A percentile compares a stretch with the other conserved stretches of the same genome.
Evolutionary conservation across 768 basidiomycete species (phyloP).

Genomic region (Infundibulicybe gibba): DNA sequence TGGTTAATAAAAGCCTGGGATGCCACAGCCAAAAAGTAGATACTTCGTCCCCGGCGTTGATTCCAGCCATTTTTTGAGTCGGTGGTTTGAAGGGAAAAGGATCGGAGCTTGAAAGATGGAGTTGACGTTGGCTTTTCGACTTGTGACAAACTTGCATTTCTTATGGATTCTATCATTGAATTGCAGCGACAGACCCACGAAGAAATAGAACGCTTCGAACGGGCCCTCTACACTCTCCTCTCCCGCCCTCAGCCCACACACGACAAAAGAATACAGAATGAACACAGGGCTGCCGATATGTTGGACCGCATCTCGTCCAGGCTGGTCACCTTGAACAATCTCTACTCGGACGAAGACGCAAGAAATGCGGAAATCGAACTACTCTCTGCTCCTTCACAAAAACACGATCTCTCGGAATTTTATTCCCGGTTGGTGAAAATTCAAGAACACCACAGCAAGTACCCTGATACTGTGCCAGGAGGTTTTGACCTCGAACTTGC

Average conservation of each 20-base stretch:
- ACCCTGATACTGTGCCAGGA: constrained; percentile 84
- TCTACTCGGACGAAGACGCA: constrained; percentile 76
- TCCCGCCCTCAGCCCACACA: constrained; percentile 63
- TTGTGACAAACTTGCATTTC: constrained; percentile 6
- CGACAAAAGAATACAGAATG: constrained; percentile 64
- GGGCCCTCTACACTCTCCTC: constrained; percentile 80
- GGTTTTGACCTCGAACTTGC: constrained; percentile 84
- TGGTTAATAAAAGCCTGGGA: constrained; percentile 5
- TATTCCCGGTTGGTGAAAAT: constrained; percentile 94
- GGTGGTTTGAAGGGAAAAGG: constrained; percentile 35
- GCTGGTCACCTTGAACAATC: constrained; percentile 56
- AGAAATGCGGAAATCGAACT: constrained; percentile 65
- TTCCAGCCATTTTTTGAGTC: constrained; percentile 66
- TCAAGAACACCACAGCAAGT: constrained; percentile 94
- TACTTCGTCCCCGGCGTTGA: constrained; percentile 86
- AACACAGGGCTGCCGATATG: constrained; percentile 90
- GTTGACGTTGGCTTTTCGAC: constrained; percentile 12
- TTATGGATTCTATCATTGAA: constrained; percentile 93
- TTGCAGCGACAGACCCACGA: constrained; percentile 95
- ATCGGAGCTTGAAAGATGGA: constrained; percentile 55
- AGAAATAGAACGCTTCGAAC: constrained; percentile 90
- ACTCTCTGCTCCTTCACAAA: constrained; percentile 54
- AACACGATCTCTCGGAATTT: constrained; percentile 86
- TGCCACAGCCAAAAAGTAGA: constrained; percentile 16
- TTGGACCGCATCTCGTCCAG: constrained; percentile 79